phyloP scores from a whole-genome alignment of 768 basidiomycete species.

The Mrakia blollopis region DNA sequence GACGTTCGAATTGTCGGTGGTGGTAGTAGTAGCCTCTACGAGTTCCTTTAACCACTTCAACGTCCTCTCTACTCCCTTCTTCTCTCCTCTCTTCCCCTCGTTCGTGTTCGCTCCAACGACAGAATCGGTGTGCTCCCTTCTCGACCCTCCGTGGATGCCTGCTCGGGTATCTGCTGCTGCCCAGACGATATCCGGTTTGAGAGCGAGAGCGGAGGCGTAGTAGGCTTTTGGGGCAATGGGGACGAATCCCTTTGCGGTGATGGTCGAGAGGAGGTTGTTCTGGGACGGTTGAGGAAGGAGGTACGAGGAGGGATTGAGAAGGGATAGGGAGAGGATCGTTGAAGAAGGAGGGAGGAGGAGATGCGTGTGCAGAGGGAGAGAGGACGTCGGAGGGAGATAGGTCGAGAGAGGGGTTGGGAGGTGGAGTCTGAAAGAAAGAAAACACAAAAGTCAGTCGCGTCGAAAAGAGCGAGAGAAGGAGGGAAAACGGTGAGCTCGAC shows the following conservation, averaged over 20 bases:
- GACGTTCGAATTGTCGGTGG: neutral
- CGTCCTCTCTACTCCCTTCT: neutral
- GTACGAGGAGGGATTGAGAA: neutral
- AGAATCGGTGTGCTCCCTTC: no score
- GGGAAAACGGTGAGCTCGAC: neutral
- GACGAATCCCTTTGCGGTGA: no score
- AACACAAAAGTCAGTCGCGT: neutral
- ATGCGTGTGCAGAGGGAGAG: neutral
- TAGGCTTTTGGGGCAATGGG: neutral
- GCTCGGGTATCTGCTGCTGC: neutral
- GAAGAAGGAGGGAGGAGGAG: neutral
- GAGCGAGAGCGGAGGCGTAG: constrained; percentile 1
- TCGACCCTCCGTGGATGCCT: neutral
- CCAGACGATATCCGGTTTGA: constrained; percentile 11
- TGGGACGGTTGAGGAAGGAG: neutral
- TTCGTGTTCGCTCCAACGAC: neutral
- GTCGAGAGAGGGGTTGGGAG: neutral
- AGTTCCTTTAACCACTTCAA: neutral
- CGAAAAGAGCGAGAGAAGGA: neutral
- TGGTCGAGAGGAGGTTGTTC: neutral
- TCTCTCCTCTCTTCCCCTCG: neutral
- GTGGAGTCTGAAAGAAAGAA: neutral
- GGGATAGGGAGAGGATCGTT: constrained; percentile 21
- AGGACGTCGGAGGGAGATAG: neutral
- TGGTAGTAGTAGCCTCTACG: neutral